phyloP scores from a whole-genome alignment of 225 moss, liverwort and hornwort species.

The Pleurozium schreberi region DNA sequence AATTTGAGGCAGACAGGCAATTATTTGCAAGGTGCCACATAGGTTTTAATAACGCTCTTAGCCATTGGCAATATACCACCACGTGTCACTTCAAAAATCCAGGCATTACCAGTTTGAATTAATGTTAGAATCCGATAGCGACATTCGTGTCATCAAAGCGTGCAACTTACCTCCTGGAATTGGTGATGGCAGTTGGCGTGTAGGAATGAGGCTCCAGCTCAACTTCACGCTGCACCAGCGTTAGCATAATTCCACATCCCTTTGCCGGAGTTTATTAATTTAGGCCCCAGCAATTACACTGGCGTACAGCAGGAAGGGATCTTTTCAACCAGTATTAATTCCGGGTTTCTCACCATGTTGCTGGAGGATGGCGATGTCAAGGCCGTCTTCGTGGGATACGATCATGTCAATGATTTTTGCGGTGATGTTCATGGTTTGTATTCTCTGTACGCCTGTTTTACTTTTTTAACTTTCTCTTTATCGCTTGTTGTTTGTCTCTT shows the following conservation, averaged over 20 bases:
- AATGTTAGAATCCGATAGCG: no score
- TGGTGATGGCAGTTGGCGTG: not conserved
- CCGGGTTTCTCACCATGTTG: slow-evolving; percentile 53
- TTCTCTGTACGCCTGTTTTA: not conserved
- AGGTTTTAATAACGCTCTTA: not conserved
- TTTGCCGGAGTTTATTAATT: slow-evolving; percentile 31
- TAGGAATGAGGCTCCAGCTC: slow-evolving; percentile 11
- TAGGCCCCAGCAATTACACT: slow-evolving; percentile 2
- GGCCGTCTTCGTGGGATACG: slow-evolving; percentile 57
- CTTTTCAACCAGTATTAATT: slow-evolving; percentile 40
- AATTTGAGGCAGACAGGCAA: no score
- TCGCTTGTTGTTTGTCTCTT: not conserved
- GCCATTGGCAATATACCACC: not conserved
- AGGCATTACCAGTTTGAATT: not conserved
- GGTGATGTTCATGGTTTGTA: slow-evolving; percentile 28
- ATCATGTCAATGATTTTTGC: slow-evolving; percentile 61
- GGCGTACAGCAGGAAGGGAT: slow-evolving; percentile 48
- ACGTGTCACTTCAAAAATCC: not conserved
- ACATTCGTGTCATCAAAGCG: not conserved
- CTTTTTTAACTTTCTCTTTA: not conserved
- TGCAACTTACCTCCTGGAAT: not conserved
- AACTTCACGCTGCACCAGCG: slow-evolving; percentile 31
- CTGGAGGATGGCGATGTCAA: slow-evolving; percentile 42
- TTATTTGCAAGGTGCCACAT: not conserved
- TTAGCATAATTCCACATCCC: slow-evolving; percentile 66